Base-by-base conservation (phyloP, 2,329 filamentous ascomycete genomes). In the Alternaria gaisen region DNA sequence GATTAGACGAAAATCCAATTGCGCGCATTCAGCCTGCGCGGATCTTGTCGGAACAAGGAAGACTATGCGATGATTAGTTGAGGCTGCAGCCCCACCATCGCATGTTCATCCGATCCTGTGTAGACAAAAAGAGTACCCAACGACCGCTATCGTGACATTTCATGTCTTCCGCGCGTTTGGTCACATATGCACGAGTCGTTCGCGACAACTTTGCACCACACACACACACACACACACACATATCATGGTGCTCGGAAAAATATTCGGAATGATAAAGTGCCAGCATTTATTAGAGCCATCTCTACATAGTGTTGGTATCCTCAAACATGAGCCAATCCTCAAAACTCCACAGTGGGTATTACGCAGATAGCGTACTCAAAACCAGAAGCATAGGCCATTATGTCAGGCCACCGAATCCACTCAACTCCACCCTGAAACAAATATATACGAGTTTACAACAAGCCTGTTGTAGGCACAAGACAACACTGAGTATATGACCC, bases 301-400 rank as follows among this genome's bases (percentile, higher is more conserved):
- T 20, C 20, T 44, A 24, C 14, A 28, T 36, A 14, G 32, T 36
- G 14, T 4, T 36, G 32, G 32, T 36, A 36, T 36, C 14, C 12
- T 36, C 22, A 20, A 36, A 18, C 26, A 16, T 38, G 11, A 6
- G 28, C 40, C 42, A 47, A 34, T 53, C 48, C 53, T 58, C 32
- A 16, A 40, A 43, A 22, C n/a, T 38, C 48, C 56, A 47, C 55
- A 43, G 34, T 42, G 61, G 53, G 53, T 66, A 61, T 64, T 59
- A 61, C 55, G 53, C 61, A 56, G 57, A 48, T 46, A 56, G 43
- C 58, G 34, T 44, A 55, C 44, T 41, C 52, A 52, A 56, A 43
- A 47, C 46, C 38, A 59, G 51, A 48, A 32, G 51, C 53, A 41
- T 46, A 34, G 43, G 42, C 32, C 56, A 24, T 34, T 44, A 30